A percentile compares a stretch with the other conserved stretches of the same genome.
These are phyloP conservation scores for Phaeotremella fagi DNA, from an alignment of 768 basidiomycete species.

Conservation along the genomic window DNA sequence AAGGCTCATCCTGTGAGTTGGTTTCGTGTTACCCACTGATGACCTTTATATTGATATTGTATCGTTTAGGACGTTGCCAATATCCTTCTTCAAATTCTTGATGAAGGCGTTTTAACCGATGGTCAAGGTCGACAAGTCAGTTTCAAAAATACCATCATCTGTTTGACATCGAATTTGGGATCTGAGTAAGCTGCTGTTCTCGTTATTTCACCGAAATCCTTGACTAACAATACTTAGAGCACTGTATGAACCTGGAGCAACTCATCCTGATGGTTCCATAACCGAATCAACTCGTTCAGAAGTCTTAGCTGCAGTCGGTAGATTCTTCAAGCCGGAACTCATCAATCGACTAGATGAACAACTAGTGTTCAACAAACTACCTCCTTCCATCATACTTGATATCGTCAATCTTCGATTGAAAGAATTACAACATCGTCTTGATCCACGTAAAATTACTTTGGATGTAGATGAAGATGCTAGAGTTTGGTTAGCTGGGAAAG, in stretches of 20 bases:
- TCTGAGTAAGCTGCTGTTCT: slow-evolving; percentile 21
- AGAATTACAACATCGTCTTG: slow-evolving; percentile 67
- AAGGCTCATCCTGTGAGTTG: slow-evolving; percentile 72
- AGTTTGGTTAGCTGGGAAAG: slow-evolving; percentile 66
- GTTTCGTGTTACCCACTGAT: not conserved
- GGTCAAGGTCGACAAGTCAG: slow-evolving; percentile 88
- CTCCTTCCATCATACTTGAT: slow-evolving; percentile 64
- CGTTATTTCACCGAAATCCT: slow-evolving; percentile 47
- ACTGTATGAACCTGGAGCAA: slow-evolving; percentile 64
- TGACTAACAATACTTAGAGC: slow-evolving; percentile 9
- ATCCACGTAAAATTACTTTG: slow-evolving; percentile 62
- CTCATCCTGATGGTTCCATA: slow-evolving; percentile 61
- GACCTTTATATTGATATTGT: not conserved
- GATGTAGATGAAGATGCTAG: slow-evolving; percentile 63
- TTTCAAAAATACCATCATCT: slow-evolving; percentile 93
- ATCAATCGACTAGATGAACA: slow-evolving; percentile 72
- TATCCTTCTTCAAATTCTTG: slow-evolving; percentile 84
- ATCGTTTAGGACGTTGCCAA: slow-evolving; percentile 79
- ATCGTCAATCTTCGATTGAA: slow-evolving; percentile 71
- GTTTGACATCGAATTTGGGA: slow-evolving; percentile 82
- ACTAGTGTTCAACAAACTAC: slow-evolving; percentile 78
- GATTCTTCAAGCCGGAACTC: slow-evolving; percentile 84
- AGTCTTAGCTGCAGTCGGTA: slow-evolving; percentile 69
- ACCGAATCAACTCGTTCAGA: slow-evolving; percentile 59
- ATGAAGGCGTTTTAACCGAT: slow-evolving; percentile 84